phyloP scores from a whole-genome alignment of 1,284 basidiomycete species.

The Fomitopsis schrenkii region DNA sequence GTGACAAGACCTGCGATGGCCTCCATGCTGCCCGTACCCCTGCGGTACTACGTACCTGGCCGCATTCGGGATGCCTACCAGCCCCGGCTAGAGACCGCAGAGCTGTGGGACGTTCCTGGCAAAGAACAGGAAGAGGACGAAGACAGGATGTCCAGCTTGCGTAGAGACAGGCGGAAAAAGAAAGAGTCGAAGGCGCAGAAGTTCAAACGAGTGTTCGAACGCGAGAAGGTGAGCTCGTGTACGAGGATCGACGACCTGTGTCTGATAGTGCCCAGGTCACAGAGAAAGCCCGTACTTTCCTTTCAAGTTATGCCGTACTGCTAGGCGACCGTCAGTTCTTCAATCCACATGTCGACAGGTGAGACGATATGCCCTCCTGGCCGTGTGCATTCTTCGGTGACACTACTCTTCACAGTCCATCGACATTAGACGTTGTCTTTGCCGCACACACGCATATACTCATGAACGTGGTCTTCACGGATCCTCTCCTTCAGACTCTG shows the following conservation, averaged over 20 bases:
- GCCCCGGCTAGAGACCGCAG: constrained; percentile 55
- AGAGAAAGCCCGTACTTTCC: constrained; percentile 50
- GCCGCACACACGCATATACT: constrained; percentile 67
- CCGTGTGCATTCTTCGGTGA: not conserved
- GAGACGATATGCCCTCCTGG: not conserved
- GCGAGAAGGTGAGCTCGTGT: constrained; percentile 49
- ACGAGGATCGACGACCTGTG: not conserved
- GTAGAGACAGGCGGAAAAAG: constrained; percentile 30
- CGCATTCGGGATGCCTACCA: constrained; percentile 55
- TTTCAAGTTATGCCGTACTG: constrained; percentile 56
- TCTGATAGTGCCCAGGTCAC: constrained; percentile 41
- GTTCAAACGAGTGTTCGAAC: constrained; percentile 51
- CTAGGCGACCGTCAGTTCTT: constrained; percentile 50
- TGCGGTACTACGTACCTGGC: constrained; percentile 66
- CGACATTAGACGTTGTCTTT: constrained; percentile 58
- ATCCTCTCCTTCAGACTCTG: constrained; percentile 51
- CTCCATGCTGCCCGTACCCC: constrained; percentile 58
- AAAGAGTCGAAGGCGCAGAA: constrained; percentile 21
- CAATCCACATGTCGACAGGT: constrained; percentile 39
- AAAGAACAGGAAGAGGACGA: constrained; percentile 41
- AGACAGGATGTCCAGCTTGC: constrained; percentile 23
- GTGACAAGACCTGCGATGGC: constrained; percentile 52
- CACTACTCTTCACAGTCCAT: constrained; percentile 37
- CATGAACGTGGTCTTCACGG: constrained; percentile 53
- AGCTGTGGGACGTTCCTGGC: constrained; percentile 53